A percentile compares a stretch with the other conserved stretches of the same genome.
Evolutionary conservation across 805 yeast species (phyloP).

Genomic region (Schwanniomyces yamadae): DNA sequence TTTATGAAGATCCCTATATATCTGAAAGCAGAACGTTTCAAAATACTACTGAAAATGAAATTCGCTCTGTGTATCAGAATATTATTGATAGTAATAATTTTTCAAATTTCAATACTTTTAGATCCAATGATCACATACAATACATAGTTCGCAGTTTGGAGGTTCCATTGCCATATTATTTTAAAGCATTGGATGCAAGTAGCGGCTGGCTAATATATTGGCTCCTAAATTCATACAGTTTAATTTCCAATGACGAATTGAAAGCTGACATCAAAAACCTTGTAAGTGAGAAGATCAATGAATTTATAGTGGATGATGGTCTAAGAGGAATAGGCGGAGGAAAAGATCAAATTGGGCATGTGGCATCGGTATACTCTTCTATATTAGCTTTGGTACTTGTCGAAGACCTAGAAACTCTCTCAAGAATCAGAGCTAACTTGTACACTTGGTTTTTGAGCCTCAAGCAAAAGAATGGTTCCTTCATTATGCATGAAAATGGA

Average conservation of each 20-base stretch:
- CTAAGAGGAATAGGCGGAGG: conserved; percentile 83
- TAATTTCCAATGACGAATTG: conserved; percentile 13
- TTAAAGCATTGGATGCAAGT: conserved; percentile 74
- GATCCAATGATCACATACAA: conserved; percentile 36
- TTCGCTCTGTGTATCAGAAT: conserved; percentile 30
- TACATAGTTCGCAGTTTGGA: conserved; percentile 44
- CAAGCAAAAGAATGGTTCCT: conserved; percentile 73
- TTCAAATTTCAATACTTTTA: conserved; percentile 11
- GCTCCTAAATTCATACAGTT: conserved; percentile 53
- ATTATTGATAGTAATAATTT: conserved; percentile 11
- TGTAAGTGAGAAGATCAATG: conserved; percentile 23
- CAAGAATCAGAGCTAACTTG: conserved; percentile 35
- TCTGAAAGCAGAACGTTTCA: conserved; percentile 41
- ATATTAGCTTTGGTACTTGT: conserved; percentile 58
- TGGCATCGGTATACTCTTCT: conserved; percentile 82
- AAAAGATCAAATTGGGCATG: conserved; percentile 72
- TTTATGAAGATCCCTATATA: conserved; percentile 23
- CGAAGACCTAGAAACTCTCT: conserved; percentile 37
- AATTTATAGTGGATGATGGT: conserved; percentile 30
- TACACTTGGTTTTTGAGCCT: conserved; percentile 64
- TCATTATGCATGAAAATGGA: conserved; percentile 71
- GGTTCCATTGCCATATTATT: conserved; percentile 49
- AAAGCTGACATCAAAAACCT: conserved; percentile 31
- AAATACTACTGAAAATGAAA: conserved; percentile 24
- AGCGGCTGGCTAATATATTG: conserved; percentile 90